Base-by-base conservation (phyloP, 441 rosid species). In the Populus tomentosa region DNA sequence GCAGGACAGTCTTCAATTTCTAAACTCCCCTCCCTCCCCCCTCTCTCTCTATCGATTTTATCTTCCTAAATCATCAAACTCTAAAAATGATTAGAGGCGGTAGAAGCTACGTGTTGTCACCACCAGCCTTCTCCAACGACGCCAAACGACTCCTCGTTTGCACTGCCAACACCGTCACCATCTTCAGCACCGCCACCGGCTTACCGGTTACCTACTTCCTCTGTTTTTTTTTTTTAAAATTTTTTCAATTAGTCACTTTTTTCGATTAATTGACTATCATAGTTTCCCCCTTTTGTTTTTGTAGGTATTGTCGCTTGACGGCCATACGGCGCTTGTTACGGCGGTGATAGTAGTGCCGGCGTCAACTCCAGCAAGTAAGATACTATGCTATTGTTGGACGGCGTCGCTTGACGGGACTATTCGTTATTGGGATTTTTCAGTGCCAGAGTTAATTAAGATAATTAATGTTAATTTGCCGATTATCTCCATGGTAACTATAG, bases 121-220 rank as follows among this genome's bases (percentile, higher is more conserved):
- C 91, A 69, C 98, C 97, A 2, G 90, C 93, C 10, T 94, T 97
- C 94, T 97, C 99, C 71, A 97, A 93, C 80, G 99, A 94, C 75
- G 91, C 92, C 63, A 97, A 92, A 80, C 89, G 89, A 78, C 93
- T 94, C 2, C 97, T 97, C 26, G 87, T 94, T 66, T 97, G 98
- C 85, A 86, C 98, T 62, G 88, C 89, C 65, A 88, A 88, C 85
- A 83, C 88, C 18, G 93, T 97, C 79, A 85, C 95, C 69, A 77
- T 97, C 84, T 93, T 94, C 88, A 94, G 97, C 89, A 84, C 90
- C 76, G 85, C 91, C 85, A 94, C 97, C 61, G 98, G 93, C 80
- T 87, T 94, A 70, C 94, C 84, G 90, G 99, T 93, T 75, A 73
- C 18, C 26, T 61, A 61, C 21, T 66, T 68, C 66, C 35, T 14